phyloP scores from a whole-genome alignment of 73 alveolate species.

The Halteria grandinella region DNA sequence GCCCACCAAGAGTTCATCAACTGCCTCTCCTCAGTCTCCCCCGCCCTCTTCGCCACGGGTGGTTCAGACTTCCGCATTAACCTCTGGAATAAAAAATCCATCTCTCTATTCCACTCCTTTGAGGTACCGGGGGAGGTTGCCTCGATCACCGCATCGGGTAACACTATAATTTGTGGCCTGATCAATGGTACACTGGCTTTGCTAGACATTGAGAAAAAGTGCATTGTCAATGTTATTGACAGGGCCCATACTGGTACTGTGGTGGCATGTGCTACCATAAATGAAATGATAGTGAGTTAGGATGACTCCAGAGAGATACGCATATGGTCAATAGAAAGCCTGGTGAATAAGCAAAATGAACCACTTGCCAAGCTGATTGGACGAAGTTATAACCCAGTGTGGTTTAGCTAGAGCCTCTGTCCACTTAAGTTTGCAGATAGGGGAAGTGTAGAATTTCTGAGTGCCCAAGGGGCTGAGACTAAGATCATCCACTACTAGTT shows the following conservation, averaged over 20 bases:
- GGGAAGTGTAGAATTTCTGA: background rate
- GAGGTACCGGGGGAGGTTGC: slow-evolving; percentile 10
- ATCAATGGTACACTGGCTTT: slow-evolving; percentile 30
- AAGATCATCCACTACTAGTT: slow-evolving; percentile 13
- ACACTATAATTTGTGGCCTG: slow-evolving; percentile 19
- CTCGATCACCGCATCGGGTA: slow-evolving; percentile 11
- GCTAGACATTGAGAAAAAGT: slow-evolving; percentile 12
- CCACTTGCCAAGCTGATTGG: slow-evolving; percentile 29
- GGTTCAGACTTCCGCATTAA: slow-evolving; percentile 20
- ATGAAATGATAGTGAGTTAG: slow-evolving; percentile 19
- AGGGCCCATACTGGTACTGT: slow-evolving; percentile 51
- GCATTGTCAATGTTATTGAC: background rate
- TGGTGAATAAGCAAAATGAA: slow-evolving; percentile 12
- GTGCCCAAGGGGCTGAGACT: slow-evolving; percentile 32
- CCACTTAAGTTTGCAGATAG: slow-evolving; percentile 1
- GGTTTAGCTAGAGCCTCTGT: slow-evolving; percentile 15
- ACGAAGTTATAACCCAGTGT: slow-evolving; percentile 43
- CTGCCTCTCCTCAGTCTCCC: background rate
- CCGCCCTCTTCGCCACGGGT: slow-evolving; percentile 6
- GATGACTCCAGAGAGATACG: slow-evolving; percentile 46
- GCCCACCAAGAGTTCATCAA: slow-evolving; percentile 34
- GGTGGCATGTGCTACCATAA: slow-evolving; percentile 3
- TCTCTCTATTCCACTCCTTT: background rate
- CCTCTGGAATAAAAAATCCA: slow-evolving; percentile 7
- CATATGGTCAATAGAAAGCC: slow-evolving; percentile 33